Base-by-base conservation (phyloP, 768 basidiomycete species). In the Brasilioporus rufonigricans region DNA sequence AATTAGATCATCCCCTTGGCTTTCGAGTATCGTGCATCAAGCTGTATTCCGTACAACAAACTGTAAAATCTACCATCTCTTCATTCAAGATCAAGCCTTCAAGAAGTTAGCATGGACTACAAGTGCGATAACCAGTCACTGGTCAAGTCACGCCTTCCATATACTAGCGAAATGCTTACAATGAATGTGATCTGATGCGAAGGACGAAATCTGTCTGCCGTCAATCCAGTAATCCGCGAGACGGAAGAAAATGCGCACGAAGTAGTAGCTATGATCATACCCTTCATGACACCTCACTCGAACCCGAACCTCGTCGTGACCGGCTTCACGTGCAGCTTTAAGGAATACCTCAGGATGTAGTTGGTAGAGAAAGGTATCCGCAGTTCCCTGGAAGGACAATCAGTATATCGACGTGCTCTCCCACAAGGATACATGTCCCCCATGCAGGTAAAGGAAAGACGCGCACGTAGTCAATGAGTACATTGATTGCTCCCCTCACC, bases 201-300 rank as follows among this genome's bases (percentile, higher is more conserved):
- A 96, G 3, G 91, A 93, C 1, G 93, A 93, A 41, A 97, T 87
- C 92, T 93, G 36, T 35, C 24, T 21, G 16, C 21, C 39, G 27
- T 57, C 43, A 57, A 48, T 46, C 32, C 19, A 53, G 18, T 41
- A 4, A n/a, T 26, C 32, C 29, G 11, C 21, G 18, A 45, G 24
- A 18, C 16, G 14, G 33, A 12, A 39, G 43, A 24, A 39, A 27
- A 12, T 16, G 61, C 66, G 77, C 62, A 87, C 93, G 65, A 96
- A 97, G 72, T 86, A 95, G 68, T 95, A 95, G 49, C 85, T 85
- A 66, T 93, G 90, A 64, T 95, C 92, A 65, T 95, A 96, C 26
- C 85, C 91, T 47, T 86, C 85, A 43, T 94, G 91, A 56, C 80
- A 78, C 59, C 90, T 78, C 21, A 97, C 89, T 41, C 82, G 75